A percentile compares a stretch with the other conserved stretches of the same genome.
phyloP scores from a whole-genome alignment of 768 basidiomycete species.

The Imleria badia region DNA sequence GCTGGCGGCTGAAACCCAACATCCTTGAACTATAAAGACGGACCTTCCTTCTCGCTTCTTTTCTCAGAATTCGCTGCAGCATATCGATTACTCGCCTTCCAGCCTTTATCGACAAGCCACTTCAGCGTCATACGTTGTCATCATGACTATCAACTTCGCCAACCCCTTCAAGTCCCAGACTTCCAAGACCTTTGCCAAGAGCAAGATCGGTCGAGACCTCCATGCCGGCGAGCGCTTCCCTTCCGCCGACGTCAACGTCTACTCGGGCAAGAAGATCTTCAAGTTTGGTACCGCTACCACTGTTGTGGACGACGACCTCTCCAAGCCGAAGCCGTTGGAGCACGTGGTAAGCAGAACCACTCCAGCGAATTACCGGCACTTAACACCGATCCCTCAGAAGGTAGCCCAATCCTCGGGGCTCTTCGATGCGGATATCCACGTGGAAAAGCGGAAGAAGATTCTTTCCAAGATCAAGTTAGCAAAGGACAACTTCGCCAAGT shows the following conservation, averaged over 20 bases:
- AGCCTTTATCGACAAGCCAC: neutral
- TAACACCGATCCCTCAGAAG: neutral
- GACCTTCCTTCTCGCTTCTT: neutral
- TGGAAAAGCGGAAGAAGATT: conserved; percentile 6
- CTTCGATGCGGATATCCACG: neutral
- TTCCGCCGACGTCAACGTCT: neutral
- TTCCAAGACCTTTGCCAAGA: conserved; percentile 3
- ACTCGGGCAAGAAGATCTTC: conserved; percentile 3
- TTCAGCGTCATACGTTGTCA: neutral
- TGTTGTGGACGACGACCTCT: neutral
- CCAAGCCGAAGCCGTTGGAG: neutral
- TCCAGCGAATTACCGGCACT: neutral
- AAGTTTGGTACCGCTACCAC: conserved; percentile 7
- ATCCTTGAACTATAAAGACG: conserved; percentile 9
- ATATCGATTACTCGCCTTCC: neutral
- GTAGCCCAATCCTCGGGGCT: neutral
- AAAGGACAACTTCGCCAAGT: conserved; percentile 13
- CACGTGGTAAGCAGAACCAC: conserved; percentile 1
- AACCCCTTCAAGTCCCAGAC: conserved; percentile 15
- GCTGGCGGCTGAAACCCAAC: conserved; percentile 6
- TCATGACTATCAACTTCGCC: conserved; percentile 12
- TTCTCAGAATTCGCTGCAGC: neutral
- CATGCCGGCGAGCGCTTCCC: neutral
- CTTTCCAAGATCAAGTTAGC: conserved; percentile 10
- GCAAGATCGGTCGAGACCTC: neutral